Evolutionary conservation across 768 basidiomycete species (phyloP), one percentile per base, ranked within the genome.

Genomic region (Podaxis mareebaensis): DNA sequence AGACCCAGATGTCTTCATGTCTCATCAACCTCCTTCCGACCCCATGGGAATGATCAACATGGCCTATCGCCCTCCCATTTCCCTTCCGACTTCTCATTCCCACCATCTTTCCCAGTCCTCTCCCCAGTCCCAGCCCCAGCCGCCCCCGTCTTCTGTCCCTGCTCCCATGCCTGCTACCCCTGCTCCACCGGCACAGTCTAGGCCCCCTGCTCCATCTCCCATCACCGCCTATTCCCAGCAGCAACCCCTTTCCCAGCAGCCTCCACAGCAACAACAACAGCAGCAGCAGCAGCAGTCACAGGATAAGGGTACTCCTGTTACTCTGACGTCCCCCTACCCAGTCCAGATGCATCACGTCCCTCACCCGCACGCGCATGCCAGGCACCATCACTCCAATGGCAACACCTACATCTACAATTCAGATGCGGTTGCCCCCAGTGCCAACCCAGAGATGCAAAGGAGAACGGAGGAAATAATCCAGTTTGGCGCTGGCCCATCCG

Each of bases 261-360:
- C 33, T 33, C 2, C 33, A 10, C 44, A 46, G 15, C 44, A 46
- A 17, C 40, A 46, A 17, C 40, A 40, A 40, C 39, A 12, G 53
- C 68, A 67, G 57, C 60, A 58, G 17, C 46, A 55, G 26, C 74
- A 53, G 60, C 68, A 67, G 59, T 61, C 58, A 10, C 64, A 68
- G 49, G 40, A 60, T 49, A 62, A 65, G 55, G 52, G 44, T 58
- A 38, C 51, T 49, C 24, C 75, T 4, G 78, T 85, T 38, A 78
- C 82, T 2, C 76, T 90, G 30, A 85, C 82, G 59, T 75, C 85
- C n/a, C 83, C 87, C 17, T 91, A 87, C 70, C 74, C 83, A 13
- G 70, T 80, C 24, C 87, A 84, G 69, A 89, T 92, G 88, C 90
- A 92, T 68, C 91, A 91, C 66, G 88, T 92, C 51, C 88, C 90